phyloP scores from a whole-genome alignment of 805 yeast genomes.

The Grigorovia jiainica region DNA sequence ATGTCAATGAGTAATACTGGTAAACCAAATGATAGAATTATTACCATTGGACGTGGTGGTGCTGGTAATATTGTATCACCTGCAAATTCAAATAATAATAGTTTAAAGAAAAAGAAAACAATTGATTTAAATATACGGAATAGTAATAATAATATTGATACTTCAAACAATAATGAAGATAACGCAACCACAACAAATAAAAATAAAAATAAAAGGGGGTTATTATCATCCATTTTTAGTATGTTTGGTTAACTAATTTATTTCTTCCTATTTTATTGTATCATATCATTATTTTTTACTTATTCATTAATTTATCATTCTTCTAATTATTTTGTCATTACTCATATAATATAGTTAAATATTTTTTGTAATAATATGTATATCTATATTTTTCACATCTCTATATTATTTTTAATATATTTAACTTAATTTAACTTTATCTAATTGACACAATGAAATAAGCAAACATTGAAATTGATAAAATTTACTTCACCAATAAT shows the following conservation, averaged over 20 bases:
- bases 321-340: too few relatives aligned
- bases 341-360: too few relatives aligned
- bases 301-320: background rate
- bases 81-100: constrained; percentile 2
- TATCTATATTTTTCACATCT: too few relatives aligned
- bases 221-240: constrained; percentile 5
- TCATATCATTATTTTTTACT: background rate
- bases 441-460: too few relatives aligned
- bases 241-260: constrained; percentile 3
- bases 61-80: constrained; percentile 30
- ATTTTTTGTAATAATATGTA: too few relatives aligned
- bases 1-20: background rate
- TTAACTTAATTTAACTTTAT: too few relatives aligned
- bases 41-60: constrained; percentile 29
- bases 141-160: constrained; percentile 1
- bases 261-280: background rate
- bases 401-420: too few relatives aligned
- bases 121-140: constrained; percentile 1
- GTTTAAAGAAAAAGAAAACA: constrained; percentile 2
- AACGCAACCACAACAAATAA: constrained; percentile 1
- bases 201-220: constrained; percentile 5
- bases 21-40: constrained; percentile 2
- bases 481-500: background rate
- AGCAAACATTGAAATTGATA: too few relatives aligned
- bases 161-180: constrained; percentile 1